Percentiles rank a stretch among this genome's conserved stretches.
phyloP scores from a whole-genome alignment of 2,329 filamentous ascomycete genomes.

The Pseudogymnoascus sp. region DNA sequence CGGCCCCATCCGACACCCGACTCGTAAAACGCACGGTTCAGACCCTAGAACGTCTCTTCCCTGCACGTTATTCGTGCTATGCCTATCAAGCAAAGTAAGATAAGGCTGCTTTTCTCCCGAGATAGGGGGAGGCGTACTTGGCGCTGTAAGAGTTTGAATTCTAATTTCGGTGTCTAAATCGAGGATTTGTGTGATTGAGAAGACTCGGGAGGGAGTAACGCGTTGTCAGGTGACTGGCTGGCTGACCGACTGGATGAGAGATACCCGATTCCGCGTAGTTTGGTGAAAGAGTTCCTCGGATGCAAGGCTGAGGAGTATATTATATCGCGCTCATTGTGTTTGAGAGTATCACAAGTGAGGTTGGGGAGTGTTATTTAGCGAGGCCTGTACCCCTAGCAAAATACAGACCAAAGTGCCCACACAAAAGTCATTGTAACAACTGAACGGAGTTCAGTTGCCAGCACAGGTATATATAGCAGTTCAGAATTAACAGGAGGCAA shows the following conservation, averaged over 20 bases:
- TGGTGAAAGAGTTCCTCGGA: background rate
- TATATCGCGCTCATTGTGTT: background rate
- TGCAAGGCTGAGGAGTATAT: background rate
- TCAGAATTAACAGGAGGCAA: no score
- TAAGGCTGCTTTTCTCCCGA: background rate
- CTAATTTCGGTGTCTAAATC: background rate
- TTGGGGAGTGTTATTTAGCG: no score
- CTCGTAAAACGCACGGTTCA: background rate
- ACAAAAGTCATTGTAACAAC: no score
- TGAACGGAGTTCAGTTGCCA: no score
- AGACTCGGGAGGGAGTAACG: background rate
- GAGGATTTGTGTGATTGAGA: background rate
- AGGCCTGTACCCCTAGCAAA: no score
- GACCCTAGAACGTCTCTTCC: background rate
- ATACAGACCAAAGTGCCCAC: no score
- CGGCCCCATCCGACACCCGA: background rate
- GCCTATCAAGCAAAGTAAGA: background rate
- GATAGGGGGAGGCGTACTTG: background rate
- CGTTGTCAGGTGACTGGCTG: background rate
- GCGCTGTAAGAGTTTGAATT: background rate
- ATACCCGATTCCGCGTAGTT: background rate
- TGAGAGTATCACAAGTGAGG: background rate
- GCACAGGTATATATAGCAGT: no score
- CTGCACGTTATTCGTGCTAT: background rate
- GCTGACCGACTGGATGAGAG: background rate